Conservation (phyloP, 352 stramenopile genomes). For the Pythium apleroticum region DNA sequence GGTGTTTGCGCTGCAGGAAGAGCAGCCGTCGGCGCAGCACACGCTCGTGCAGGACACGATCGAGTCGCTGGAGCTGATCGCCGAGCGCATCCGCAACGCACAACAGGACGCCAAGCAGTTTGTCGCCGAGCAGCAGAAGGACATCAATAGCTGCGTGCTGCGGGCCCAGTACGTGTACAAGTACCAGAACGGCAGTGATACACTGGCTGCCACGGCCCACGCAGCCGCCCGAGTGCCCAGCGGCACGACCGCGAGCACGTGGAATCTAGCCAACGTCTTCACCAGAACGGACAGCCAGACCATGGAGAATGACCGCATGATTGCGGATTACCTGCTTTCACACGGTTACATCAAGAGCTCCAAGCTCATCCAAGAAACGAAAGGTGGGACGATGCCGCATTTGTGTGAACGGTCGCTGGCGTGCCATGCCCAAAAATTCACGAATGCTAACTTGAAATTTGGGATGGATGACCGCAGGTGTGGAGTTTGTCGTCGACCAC, state of each 20-base stretch:
- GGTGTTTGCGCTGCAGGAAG: slow-evolving; percentile 49
- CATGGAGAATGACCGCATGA: slow-evolving; percentile 44
- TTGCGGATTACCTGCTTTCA: slow-evolving; percentile 76
- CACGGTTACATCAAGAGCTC: slow-evolving; percentile 62
- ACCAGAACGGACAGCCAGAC: slow-evolving; percentile 21
- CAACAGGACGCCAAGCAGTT: slow-evolving; percentile 54
- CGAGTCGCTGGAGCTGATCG: slow-evolving; percentile 41
- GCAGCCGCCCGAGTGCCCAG: slow-evolving; percentile 8
- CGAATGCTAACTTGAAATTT: slow-evolving; percentile 1
- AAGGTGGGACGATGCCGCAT: slow-evolving; percentile 30
- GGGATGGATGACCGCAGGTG: slow-evolving; percentile 27
- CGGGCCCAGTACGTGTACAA: slow-evolving; percentile 46
- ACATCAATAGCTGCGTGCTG: slow-evolving; percentile 53
- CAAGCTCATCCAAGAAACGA: slow-evolving; percentile 64
- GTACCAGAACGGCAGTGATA: slow-evolving; percentile 30
- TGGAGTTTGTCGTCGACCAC: slow-evolving; percentile 67
- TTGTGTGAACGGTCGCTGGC: slow-evolving; percentile 15
- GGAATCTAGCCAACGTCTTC: slow-evolving; percentile 9
- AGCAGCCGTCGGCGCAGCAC: slow-evolving; percentile 60
- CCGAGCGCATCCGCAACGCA: slow-evolving; percentile 40
- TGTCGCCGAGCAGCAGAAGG: slow-evolving; percentile 44
- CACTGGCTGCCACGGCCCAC: slow-evolving; percentile 18
- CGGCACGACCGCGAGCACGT: background rate
- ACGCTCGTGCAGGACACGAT: slow-evolving; percentile 64
- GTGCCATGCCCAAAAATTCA: background rate